Evolutionary conservation across 495 filamentous ascomycete genomes (phyloP).

Genomic region (Rhizodiscina lignyota): DNA sequence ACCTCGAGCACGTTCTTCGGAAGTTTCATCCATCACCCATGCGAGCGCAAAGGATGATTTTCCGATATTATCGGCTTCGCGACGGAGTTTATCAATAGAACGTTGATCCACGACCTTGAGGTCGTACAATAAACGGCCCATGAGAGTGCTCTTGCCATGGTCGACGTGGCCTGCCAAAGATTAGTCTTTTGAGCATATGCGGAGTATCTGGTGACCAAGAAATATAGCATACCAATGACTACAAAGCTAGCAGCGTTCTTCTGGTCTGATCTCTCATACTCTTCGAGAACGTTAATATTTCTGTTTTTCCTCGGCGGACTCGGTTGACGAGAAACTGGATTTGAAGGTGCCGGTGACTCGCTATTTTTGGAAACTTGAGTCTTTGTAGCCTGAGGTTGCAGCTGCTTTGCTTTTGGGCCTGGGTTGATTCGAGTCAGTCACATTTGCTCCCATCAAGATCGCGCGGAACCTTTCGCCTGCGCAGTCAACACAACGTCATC

Average conservation of each 20-base stretch:
- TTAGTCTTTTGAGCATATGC: neutral
- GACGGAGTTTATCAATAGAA: constrained; percentile 71
- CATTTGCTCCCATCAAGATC: constrained; percentile 5
- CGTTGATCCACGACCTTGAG: constrained; percentile 72
- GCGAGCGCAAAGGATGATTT: constrained; percentile 92
- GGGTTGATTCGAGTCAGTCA: constrained; percentile 1
- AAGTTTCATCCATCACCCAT: constrained; percentile 85
- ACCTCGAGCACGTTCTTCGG: constrained; percentile 71
- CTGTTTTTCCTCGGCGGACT: constrained; percentile 68
- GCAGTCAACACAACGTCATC: constrained; percentile 81
- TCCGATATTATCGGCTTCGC: constrained; percentile 78
- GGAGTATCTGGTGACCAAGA: neutral
- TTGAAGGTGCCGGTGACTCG: no score
- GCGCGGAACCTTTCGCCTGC: constrained; percentile 69
- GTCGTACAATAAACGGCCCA: constrained; percentile 88
- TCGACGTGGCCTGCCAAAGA: constrained; percentile 74
- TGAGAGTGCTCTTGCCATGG: constrained; percentile 91
- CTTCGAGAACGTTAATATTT: constrained; percentile 68
- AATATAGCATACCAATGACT: constrained; percentile 60
- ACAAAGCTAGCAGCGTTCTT: constrained; percentile 89
- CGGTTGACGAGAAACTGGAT: no score
- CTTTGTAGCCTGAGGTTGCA: neutral
- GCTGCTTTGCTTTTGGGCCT: constrained; percentile 16
- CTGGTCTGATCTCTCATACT: constrained; percentile 54
- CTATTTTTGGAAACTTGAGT: no score